Evolutionary conservation across 805 yeast species (phyloP), one percentile per base, ranked within the genome.

Genomic region (Ogataea siamensis): DNA sequence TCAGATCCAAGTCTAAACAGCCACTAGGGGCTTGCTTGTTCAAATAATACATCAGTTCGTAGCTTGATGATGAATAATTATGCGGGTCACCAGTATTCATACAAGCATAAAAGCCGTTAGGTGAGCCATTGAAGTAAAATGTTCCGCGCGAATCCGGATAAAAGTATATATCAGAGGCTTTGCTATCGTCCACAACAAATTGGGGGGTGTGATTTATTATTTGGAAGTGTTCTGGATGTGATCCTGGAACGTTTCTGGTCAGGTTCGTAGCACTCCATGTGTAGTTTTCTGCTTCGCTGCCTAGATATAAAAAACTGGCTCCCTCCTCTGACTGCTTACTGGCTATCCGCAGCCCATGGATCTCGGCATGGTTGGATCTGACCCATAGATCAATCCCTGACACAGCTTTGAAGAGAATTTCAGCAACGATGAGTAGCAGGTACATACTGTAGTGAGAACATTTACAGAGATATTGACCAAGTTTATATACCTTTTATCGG

Each of bases 301-400:
- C 59, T 26, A 64, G 50, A 55, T 66, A 61, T 26, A 66, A 46
- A 55, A 68, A 71, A 59, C 64, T 60, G 47, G 66, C 51, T 36
- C 66, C 76, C 42, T 76, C 76, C 49, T 76, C 75, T 53, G 68
- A 72, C 49, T 70, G 76, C 36, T 46, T 47, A 24, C 62, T 47
- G 33, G 55, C 44, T 22, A 67, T 40, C 30, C 58, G 64, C 24
- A 46, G 31, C 16, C 60, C 60, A 43, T 60, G 42, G 34, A 65
- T 39, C 15, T 45, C 49, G 8, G 47, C 17, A 39, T 55, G 36
- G 24, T 39, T 47, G 22, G 67, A 60, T n/a, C 43, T 42, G 37
- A 46, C 47, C 30, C 29, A 45, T 28, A 63, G 51, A 15, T 42
- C 33, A 18, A 58, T 46, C 11, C 39, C 30, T 13, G 28, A 30